These are phyloP conservation scores for Agroathelia rolfsii DNA, from an alignment of 1,284 basidiomycete species.

Conservation along the genomic window DNA sequence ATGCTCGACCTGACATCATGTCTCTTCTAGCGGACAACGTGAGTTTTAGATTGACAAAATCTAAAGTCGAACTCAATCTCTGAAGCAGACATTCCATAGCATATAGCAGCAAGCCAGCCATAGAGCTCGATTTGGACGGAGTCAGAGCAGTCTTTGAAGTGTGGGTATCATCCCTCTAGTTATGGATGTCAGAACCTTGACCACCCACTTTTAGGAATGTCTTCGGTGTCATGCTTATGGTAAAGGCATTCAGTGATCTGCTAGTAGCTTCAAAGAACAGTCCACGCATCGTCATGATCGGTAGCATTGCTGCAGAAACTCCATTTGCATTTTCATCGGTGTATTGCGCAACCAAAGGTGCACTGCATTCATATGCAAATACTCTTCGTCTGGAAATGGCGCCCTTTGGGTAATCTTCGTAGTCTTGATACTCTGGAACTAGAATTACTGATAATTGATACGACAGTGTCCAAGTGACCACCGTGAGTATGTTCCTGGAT, in stretches of 20 bases:
- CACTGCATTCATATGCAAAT: constrained; percentile 17
- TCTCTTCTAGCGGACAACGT: constrained; percentile 6
- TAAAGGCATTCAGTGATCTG: constrained; percentile 21
- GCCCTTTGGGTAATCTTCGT: constrained; percentile 17
- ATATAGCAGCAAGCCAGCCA: constrained; percentile 9
- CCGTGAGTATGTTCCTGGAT: constrained; percentile 10
- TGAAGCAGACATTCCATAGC: constrained; percentile 10
- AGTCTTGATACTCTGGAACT: not conserved
- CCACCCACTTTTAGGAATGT: too few species aligned
- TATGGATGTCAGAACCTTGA: too few species aligned
- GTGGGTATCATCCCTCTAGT: too few species aligned
- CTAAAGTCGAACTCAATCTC: constrained; percentile 4
- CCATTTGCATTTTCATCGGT: constrained; percentile 18
- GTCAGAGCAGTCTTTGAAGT: constrained; percentile 17
- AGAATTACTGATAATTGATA: not conserved
- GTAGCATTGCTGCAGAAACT: constrained; percentile 17
- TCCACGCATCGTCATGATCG: constrained; percentile 18
- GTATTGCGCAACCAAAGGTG: constrained; percentile 23
- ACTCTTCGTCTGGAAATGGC: constrained; percentile 21
- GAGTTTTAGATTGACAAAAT: constrained; percentile 1
- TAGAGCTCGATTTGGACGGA: constrained; percentile 16
- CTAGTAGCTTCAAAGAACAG: constrained; percentile 18
- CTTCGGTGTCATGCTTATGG: constrained; percentile 19
- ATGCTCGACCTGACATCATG: too few species aligned
- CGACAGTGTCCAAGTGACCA: constrained; percentile 22